Base-by-base conservation (phyloP, 768 basidiomycete species). In the Collybia sp. region DNA sequence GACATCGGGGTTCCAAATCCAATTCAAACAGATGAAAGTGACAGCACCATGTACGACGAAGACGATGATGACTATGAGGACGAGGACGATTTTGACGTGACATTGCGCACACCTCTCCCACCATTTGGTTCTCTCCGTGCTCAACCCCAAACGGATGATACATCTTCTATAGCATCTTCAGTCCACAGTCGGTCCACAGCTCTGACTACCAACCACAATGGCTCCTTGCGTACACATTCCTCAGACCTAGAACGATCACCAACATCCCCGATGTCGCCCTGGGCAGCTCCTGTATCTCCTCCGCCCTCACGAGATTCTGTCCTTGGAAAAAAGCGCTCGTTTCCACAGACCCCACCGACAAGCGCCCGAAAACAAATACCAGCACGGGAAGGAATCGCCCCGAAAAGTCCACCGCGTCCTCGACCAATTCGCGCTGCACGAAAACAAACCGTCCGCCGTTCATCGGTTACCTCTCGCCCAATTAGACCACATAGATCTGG, bases 61-160 rank as follows among this genome's bases (percentile, higher is more conserved):
- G 63, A 56, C 25, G 60, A 60, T 20, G 58, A 62, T 25, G 59
- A 58, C 20, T 65, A 66, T 18, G 71, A 73, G 6, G 74, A 80
- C 19, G 83, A 85, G 48, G 80, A 83, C 49, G 76, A 77, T 38
- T 84, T 85, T 53, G 72, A 87, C 44, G 67, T 77, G 30, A 87
- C 86, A 1, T 67, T 88, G 48, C 77, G 73, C 46, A 88, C 86
- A 2, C 86, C 86, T 9, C 61, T 71, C 47, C 66, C 62, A 35
- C 52, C 62, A 35, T 51, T 59, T 34, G 57, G 58, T 13, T 53
- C 56, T 19, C 36, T 54, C 30, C 50, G 60, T 38, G 55, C 56
- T 9, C 58, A 56, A 40, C 43, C 51, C 5, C 45, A 49, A 10
- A 13, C 35, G 6, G 15, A 13, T 13, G 12, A 32, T 43, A 46